Conservation (phyloP, 768 basidiomycete species). For the Boletus insuetus region DNA sequence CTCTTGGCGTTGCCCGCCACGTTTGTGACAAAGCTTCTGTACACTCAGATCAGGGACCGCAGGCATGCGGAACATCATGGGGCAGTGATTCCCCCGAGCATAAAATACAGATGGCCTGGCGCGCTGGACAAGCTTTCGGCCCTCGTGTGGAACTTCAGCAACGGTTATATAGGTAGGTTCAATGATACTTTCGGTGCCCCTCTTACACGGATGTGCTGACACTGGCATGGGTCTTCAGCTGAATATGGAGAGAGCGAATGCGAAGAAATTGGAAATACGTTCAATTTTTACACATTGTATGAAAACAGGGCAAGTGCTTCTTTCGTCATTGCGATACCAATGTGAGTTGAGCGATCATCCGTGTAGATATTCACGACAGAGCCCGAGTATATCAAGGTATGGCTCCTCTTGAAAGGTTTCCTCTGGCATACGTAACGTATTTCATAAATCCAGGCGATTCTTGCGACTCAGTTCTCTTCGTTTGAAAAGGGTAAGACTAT, state of each 20-base stretch:
- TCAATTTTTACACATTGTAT: slow-evolving; percentile 20
- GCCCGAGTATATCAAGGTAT: slow-evolving; percentile 41
- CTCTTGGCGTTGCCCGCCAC: slow-evolving; percentile 26
- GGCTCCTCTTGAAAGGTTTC: neutral
- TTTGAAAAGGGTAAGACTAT: slow-evolving; percentile 34
- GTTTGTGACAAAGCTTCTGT: slow-evolving; percentile 29
- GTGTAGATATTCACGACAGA: slow-evolving; percentile 37
- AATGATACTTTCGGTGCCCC: neutral
- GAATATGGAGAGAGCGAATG: slow-evolving; percentile 12
- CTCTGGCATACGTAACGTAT: neutral
- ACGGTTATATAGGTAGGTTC: slow-evolving; percentile 48
- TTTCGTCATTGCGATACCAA: neutral
- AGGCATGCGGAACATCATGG: slow-evolving; percentile 43
- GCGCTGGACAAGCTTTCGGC: slow-evolving; percentile 45
- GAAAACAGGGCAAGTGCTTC: slow-evolving; percentile 25
- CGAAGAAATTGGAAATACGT: slow-evolving; percentile 22
- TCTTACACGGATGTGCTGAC: neutral
- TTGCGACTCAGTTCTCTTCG: slow-evolving; percentile 36
- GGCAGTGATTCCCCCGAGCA: slow-evolving; percentile 43
- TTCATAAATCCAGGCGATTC: slow-evolving; percentile 29
- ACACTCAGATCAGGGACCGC: slow-evolving; percentile 43
- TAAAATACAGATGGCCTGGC: slow-evolving; percentile 39
- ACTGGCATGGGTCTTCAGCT: neutral
- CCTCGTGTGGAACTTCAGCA: slow-evolving; percentile 37
- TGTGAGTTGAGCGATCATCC: neutral